phyloP scores from a whole-genome alignment of 2,329 filamentous ascomycete genomes.

The Penicillium psychrosexuale region DNA sequence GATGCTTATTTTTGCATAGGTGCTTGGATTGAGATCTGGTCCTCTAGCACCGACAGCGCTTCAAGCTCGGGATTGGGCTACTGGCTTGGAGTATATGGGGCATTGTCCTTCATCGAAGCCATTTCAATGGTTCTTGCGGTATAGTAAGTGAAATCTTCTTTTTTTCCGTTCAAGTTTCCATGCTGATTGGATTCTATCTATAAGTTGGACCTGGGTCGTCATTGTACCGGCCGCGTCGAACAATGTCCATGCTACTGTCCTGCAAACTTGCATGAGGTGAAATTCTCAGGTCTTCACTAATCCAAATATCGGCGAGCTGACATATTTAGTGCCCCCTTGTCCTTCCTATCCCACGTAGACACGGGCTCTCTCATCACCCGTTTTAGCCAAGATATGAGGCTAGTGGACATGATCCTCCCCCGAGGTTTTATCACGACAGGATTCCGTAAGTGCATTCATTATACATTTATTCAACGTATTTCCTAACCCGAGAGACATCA shows the following conservation, averaged over 20 bases:
- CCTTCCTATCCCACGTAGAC: constrained; percentile 45
- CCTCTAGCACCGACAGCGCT: constrained; percentile 12
- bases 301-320: not conserved
- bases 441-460: not conserved
- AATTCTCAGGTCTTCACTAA: not conserved
- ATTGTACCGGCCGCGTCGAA: constrained; percentile 18
- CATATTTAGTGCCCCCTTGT: constrained; percentile 35
- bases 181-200: not conserved
- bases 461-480: not conserved
- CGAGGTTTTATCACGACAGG: constrained; percentile 2
- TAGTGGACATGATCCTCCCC: constrained; percentile 46
- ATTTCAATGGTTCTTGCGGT: not conserved
- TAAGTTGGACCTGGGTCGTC: constrained; percentile 15
- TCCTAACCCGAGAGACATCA: not conserved
- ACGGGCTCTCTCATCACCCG: constrained; percentile 37
- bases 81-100: constrained; percentile 19
- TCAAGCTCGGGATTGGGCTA: constrained; percentile 11
- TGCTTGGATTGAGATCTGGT: constrained; percentile 18
- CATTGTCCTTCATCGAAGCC: constrained; percentile 13
- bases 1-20: constrained; percentile 3
- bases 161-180: not conserved
- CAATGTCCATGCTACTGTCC: constrained; percentile 23
- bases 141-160: not conserved
- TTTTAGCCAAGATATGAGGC: constrained; percentile 47
- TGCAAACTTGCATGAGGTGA: constrained; percentile 16